Conservation (phyloP, 2,329 filamentous ascomycete species). For the Fusarium globosum region DNA sequence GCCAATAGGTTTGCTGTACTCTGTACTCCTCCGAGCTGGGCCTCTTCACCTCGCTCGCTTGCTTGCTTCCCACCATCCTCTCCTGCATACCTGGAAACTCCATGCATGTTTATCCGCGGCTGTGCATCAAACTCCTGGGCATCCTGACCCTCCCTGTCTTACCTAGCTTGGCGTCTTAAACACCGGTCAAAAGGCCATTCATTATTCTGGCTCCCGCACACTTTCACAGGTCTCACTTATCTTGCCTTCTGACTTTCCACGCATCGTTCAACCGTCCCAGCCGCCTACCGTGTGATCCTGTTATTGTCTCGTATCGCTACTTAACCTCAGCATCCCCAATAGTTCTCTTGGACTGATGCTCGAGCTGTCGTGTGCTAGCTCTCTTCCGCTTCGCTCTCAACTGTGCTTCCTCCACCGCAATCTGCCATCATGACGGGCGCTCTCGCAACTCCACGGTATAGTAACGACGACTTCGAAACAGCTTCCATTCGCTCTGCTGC, state of each 20-base stretch:
- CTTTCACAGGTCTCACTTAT: conserved; percentile 31
- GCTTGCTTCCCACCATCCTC: conserved; percentile 40
- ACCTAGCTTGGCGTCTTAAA: conserved; percentile 33
- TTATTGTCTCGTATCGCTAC: conserved; percentile 22
- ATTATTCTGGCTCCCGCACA: conserved; percentile 34
- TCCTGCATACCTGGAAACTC: conserved; percentile 36
- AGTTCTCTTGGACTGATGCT: conserved; percentile 39
- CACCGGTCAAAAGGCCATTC: conserved; percentile 32
- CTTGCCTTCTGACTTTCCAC: conserved; percentile 31
- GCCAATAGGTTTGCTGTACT: conserved; percentile 21
- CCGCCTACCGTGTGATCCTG: conserved; percentile 31
- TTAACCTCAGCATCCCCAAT: conserved; percentile 28
- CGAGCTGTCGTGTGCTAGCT: conserved; percentile 33
- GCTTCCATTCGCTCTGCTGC: conserved; percentile 74
- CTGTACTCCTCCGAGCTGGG: conserved; percentile 30
- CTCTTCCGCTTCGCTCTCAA: conserved; percentile 33
- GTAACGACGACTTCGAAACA: conserved; percentile 71
- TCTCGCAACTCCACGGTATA: conserved; percentile 50
- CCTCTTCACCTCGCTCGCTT: conserved; percentile 14
- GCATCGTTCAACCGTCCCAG: conserved; percentile 23
- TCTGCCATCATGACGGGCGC: conserved; percentile 48
- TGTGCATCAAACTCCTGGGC: conserved; percentile 41
- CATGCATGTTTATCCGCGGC: conserved; percentile 45
- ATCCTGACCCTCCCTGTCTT: conserved; percentile 44
- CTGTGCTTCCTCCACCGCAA: conserved; percentile 21